These are phyloP conservation scores for Plasmodium vivax DNA, from an alignment of 169 alveolate species.

Conservation along the genomic window DNA sequence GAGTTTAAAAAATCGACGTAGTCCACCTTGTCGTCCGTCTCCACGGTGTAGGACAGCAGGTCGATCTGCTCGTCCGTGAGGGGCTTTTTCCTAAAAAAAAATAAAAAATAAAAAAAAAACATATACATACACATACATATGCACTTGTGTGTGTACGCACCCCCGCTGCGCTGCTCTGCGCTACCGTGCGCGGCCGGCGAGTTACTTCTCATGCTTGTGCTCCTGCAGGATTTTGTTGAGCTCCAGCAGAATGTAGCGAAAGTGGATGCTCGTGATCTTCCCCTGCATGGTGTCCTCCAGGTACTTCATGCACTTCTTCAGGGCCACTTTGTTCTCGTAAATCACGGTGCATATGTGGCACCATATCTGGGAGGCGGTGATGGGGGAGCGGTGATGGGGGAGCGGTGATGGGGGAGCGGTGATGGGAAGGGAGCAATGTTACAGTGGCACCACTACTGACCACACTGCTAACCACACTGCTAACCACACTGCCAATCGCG, in stretches of 20 bases:
- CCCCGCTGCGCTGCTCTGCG: too few relatives aligned
- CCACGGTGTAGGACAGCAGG: constrained; percentile 75
- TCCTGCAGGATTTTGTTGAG: constrained; percentile 73
- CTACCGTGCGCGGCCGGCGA: background rate
- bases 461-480: background rate
- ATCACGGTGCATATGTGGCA: constrained; percentile 81
- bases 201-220: constrained; percentile 10
- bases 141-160: too few relatives aligned
- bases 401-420: background rate
- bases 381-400: background rate
- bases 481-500: background rate
- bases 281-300: constrained; percentile 79
- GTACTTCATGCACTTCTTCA: constrained; percentile 77
- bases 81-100: constrained; percentile 75
- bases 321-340: constrained; percentile 75
- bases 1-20: constrained; percentile 80
- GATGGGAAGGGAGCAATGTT: background rate
- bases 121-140: background rate
- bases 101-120: background rate
- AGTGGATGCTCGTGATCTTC: constrained; percentile 73
- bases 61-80: constrained; percentile 84
- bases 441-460: background rate
- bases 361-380: constrained; percentile 75
- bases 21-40: constrained; percentile 78
- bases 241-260: constrained; percentile 75